Conservation (phyloP, 2,329 filamentous ascomycete species). For the Neonectria sp. region DNA sequence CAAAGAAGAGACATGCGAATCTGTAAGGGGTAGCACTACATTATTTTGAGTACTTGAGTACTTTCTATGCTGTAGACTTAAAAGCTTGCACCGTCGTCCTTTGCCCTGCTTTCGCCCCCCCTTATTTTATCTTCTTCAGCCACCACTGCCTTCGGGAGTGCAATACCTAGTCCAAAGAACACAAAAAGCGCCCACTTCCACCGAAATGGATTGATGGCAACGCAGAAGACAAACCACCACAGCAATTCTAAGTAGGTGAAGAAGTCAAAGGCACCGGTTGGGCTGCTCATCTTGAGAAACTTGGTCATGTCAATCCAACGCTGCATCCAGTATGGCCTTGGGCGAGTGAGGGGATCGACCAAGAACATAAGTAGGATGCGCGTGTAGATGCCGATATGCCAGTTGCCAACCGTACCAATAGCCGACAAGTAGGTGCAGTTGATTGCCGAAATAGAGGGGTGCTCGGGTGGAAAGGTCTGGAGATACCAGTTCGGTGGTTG, state of each 20-base stretch:
- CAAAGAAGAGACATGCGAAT: too few species aligned
- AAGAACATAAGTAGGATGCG: slow-evolving; percentile 90
- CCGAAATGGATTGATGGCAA: slow-evolving; percentile 85
- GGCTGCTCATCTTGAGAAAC: slow-evolving; percentile 77
- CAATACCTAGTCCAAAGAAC: slow-evolving; percentile 80
- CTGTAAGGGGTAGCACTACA: too few species aligned
- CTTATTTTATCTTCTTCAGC: slow-evolving; percentile 73
- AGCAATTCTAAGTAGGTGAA: slow-evolving; percentile 89
- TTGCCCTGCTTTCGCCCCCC: slow-evolving; percentile 33
- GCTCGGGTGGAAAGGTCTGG: slow-evolving; percentile 84
- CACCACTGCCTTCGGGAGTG: slow-evolving; percentile 77
- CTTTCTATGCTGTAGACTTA: slow-evolving; percentile 8
- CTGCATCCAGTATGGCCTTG: slow-evolving; percentile 82
- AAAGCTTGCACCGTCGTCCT: slow-evolving; percentile 38
- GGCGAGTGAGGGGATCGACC: slow-evolving; percentile 81
- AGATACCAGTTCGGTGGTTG: slow-evolving; percentile 89
- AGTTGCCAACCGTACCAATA: slow-evolving; percentile 85
- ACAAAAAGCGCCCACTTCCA: slow-evolving; percentile 94
- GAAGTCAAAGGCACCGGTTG: slow-evolving; percentile 87
- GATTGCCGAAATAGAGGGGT: slow-evolving; percentile 82
- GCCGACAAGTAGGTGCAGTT: slow-evolving; percentile 87
- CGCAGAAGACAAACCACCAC: slow-evolving; percentile 88
- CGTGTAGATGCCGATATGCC: slow-evolving; percentile 92
- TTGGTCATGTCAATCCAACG: slow-evolving; percentile 90
- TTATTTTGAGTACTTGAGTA: neutral